Percentiles rank a stretch among this genome's conserved stretches.
Evolutionary conservation across 371 early-diverging fungal genomes (phyloP).

Genomic region (Cokeromyces recurvatus): DNA sequence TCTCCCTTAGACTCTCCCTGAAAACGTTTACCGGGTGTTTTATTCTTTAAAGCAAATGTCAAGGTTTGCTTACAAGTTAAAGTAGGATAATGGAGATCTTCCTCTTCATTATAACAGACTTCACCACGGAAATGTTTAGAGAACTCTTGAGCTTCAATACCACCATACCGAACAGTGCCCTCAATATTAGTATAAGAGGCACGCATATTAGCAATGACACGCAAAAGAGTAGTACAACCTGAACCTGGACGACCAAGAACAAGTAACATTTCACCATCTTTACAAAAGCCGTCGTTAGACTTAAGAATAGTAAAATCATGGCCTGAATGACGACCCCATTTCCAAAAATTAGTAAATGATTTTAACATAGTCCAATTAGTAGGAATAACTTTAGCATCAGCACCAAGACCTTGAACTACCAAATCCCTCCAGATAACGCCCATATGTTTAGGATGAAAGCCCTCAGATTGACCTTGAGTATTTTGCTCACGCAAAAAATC

Average conservation of each 20-base stretch:
- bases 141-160: constrained; percentile 41
- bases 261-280: constrained; percentile 57
- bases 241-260: constrained; percentile 57
- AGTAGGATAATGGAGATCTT: constrained; percentile 53
- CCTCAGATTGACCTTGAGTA: constrained; percentile 19
- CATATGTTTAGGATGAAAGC: constrained; percentile 44
- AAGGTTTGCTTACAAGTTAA: constrained; percentile 52
- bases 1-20: constrained; percentile 24
- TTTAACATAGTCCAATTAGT: constrained; percentile 26
- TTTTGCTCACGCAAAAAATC: constrained; percentile 22
- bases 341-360: constrained; percentile 23
- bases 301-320: constrained; percentile 40
- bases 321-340: constrained; percentile 27
- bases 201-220: constrained; percentile 51
- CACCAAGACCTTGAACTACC: constrained; percentile 43
- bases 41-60: constrained; percentile 49
- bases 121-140: constrained; percentile 39
- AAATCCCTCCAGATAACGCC: constrained; percentile 46
- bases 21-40: constrained; percentile 46
- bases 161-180: constrained; percentile 45
- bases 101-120: constrained; percentile 54
- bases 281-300: constrained; percentile 40
- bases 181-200: constrained; percentile 38
- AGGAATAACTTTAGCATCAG: constrained; percentile 26
- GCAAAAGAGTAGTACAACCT: constrained; percentile 52